phyloP scores from a whole-genome alignment of 306 rosid species.

The Vigna unguiculata region DNA sequence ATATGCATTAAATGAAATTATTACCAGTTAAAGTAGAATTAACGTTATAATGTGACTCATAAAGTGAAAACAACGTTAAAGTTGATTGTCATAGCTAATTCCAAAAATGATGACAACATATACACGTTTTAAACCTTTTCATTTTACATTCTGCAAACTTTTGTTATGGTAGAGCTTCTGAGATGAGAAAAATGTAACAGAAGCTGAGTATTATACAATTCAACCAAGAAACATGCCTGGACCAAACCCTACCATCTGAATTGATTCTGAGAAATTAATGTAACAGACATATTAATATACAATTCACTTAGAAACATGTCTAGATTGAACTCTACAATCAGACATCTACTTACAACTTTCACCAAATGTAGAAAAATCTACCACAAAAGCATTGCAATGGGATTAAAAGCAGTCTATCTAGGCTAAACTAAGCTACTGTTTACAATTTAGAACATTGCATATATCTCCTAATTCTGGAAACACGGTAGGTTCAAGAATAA shows the following conservation, averaged over 20 bases:
- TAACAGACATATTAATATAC: slow-evolving; percentile 30
- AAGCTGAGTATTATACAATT: slow-evolving; percentile 18
- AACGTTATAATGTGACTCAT: neutral
- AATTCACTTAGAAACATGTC: slow-evolving; percentile 36
- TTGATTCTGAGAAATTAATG: slow-evolving; percentile 16
- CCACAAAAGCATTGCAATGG: slow-evolving; percentile 40
- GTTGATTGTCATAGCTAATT: neutral
- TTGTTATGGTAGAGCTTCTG: neutral
- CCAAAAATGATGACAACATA: neutral
- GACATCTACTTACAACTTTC: slow-evolving; percentile 44
- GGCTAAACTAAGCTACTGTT: slow-evolving; percentile 46
- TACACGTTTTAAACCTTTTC: neutral
- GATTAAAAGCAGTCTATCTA: slow-evolving; percentile 49
- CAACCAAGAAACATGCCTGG: slow-evolving; percentile 31
- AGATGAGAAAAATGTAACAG: slow-evolving; percentile 24
- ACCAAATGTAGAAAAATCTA: slow-evolving; percentile 45
- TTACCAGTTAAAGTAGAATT: neutral
- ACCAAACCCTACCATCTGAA: slow-evolving; percentile 48
- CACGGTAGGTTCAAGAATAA: slow-evolving; percentile 56
- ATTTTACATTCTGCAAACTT: neutral
- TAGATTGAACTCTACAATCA: slow-evolving; percentile 47
- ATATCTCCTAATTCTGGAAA: slow-evolving; percentile 15
- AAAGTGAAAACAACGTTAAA: neutral
- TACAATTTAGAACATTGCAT: slow-evolving; percentile 46
- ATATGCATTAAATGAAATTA: neutral